These are phyloP conservation scores for Nothopassalora personata DNA, from an alignment of 2,329 filamentous ascomycete species.

Conservation along the genomic window DNA sequence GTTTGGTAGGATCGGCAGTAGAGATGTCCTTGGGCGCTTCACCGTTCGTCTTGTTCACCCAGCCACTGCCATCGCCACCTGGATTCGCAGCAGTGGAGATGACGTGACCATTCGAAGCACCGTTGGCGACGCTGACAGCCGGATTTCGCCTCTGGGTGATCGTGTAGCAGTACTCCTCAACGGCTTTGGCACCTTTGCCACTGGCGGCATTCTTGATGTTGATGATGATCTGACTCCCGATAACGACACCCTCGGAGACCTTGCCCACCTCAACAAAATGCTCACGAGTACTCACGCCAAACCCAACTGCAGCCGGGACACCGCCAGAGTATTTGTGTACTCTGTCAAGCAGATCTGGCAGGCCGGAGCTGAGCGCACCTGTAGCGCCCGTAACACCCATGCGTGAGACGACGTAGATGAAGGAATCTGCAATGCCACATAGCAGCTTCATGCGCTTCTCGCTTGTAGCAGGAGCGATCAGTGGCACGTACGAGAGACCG, in stretches of 20 bases:
- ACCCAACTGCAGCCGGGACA: slow-evolving; percentile 86
- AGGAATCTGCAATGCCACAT: slow-evolving; percentile 94
- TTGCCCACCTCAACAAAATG: slow-evolving; percentile 82
- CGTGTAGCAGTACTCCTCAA: slow-evolving; percentile 80
- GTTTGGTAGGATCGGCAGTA: slow-evolving; percentile 31
- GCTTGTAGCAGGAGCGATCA: slow-evolving; percentile 90
- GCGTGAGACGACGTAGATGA: slow-evolving; percentile 96
- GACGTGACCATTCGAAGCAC: slow-evolving; percentile 20
- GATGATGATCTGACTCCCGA: slow-evolving; percentile 91
- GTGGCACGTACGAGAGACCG: slow-evolving; percentile 90
- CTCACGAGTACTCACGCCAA: slow-evolving; percentile 91
- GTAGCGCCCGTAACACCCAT: slow-evolving; percentile 94
- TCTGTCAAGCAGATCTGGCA: slow-evolving; percentile 74
- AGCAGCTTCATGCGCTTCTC: slow-evolving; percentile 91
- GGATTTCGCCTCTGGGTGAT: slow-evolving; percentile 45
- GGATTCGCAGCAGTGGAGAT: slow-evolving; percentile 32
- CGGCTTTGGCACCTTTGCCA: slow-evolving; percentile 63
- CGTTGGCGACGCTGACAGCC: slow-evolving; percentile 11
- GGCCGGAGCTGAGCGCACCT: slow-evolving; percentile 71
- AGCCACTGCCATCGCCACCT: slow-evolving; percentile 33
- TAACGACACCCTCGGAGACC: slow-evolving; percentile 89
- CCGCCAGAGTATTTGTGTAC: slow-evolving; percentile 92
- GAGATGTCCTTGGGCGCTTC: slow-evolving; percentile 32
- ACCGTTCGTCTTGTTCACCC: slow-evolving; percentile 29
- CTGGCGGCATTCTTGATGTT: slow-evolving; percentile 64